These are phyloP conservation scores for Paragyromitra xinjiangensis DNA, from an alignment of 495 filamentous ascomycete species.

Conservation along the genomic window DNA sequence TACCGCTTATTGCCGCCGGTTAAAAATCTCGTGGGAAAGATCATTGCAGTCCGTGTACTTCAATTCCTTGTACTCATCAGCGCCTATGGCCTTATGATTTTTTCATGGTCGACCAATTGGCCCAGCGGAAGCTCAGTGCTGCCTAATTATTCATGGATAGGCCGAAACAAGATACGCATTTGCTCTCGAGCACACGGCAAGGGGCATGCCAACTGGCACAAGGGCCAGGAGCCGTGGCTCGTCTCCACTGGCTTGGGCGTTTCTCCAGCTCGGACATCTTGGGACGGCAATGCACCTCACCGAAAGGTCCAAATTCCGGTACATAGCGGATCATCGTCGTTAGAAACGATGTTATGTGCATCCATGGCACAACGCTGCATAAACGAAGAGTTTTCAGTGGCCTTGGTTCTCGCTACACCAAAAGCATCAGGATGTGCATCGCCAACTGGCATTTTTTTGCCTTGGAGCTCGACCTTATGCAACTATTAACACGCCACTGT, in stretches of 20 bases:
- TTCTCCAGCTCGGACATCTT: slow-evolving; percentile 12
- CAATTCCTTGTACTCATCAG: neutral
- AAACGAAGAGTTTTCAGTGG: slow-evolving; percentile 17
- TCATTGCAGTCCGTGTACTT: slow-evolving; percentile 14
- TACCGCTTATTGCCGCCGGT: slow-evolving; percentile 29
- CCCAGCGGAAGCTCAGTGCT: neutral
- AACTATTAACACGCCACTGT: neutral
- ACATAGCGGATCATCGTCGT: slow-evolving; percentile 3
- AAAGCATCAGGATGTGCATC: slow-evolving; percentile 12
- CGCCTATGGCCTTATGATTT: slow-evolving; percentile 2
- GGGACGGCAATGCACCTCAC: slow-evolving; percentile 36
- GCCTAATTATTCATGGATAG: neutral
- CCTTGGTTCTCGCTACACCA: neutral
- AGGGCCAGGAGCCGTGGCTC: slow-evolving; percentile 40
- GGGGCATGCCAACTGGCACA: slow-evolving; percentile 48
- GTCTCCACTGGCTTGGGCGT: slow-evolving; percentile 48
- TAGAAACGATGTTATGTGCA: slow-evolving; percentile 2
- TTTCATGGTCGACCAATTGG: neutral
- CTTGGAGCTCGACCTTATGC: neutral
- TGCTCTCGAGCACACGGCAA: slow-evolving; percentile 41
- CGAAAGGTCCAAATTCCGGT: slow-evolving; percentile 13
- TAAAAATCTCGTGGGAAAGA: neutral
- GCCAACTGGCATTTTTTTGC: slow-evolving; percentile 20
- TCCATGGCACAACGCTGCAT: slow-evolving; percentile 21
- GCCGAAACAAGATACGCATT: slow-evolving; percentile 39